Conservation (phyloP, 2,329 filamentous ascomycete species). For the Capronia americana region DNA sequence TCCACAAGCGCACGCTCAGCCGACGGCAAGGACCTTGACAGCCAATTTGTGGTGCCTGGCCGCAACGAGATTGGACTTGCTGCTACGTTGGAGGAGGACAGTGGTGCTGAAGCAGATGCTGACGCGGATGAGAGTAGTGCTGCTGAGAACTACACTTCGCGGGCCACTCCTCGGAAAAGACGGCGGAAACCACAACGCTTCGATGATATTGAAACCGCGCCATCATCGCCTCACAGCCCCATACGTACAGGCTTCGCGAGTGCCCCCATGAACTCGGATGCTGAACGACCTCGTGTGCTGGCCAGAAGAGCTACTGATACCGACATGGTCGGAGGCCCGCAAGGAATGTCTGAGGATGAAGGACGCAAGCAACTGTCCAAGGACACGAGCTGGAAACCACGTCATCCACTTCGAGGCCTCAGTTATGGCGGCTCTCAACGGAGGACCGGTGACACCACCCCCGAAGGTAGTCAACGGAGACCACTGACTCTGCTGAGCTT, state of each 20-base stretch:
- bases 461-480: constrained; percentile 61
- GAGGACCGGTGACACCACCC: constrained; percentile 59
- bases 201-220: constrained; percentile 66
- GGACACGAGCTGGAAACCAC: constrained; percentile 63
- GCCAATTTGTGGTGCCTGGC: constrained; percentile 52
- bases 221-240: constrained; percentile 66
- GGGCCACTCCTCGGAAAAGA: constrained; percentile 62
- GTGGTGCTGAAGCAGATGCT: constrained; percentile 64
- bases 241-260: constrained; percentile 42
- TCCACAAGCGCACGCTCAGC: constrained; percentile 48
- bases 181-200: constrained; percentile 67
- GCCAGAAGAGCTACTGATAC: constrained; percentile 69
- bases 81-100: constrained; percentile 62
- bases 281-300: constrained; percentile 54
- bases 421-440: constrained; percentile 57
- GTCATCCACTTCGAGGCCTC: constrained; percentile 63
- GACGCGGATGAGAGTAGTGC: constrained; percentile 82
- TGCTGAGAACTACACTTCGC: constrained; percentile 68
- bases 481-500: constrained; percentile 66
- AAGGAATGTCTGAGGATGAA: constrained; percentile 76
- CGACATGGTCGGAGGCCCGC: constrained; percentile 66
- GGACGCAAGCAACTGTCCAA: constrained; percentile 67
- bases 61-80: constrained; percentile 59
- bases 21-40: constrained; percentile 49
- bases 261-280: constrained; percentile 53